These are phyloP conservation scores for Pelargonium nanum DNA, from an alignment of 345 rosid species.

Conservation along the genomic window DNA sequence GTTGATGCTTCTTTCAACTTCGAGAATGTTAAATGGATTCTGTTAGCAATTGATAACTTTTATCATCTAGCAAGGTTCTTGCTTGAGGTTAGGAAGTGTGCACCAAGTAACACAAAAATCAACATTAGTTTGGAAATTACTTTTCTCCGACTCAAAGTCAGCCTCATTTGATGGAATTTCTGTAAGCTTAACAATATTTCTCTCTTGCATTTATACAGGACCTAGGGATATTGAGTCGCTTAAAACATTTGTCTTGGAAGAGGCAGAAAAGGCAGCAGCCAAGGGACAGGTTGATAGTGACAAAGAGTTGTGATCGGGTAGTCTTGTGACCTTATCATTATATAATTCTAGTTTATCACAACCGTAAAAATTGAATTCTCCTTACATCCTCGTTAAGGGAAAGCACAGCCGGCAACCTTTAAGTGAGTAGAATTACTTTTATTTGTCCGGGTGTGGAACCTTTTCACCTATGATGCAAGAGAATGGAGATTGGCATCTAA, in stretches of 20 bases:
- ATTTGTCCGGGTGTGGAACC: no score
- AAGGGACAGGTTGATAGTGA: slow-evolving; percentile 51
- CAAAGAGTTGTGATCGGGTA: slow-evolving; percentile 42
- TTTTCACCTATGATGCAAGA: no score
- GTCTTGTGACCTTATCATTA: no score
- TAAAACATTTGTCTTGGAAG: slow-evolving; percentile 58
- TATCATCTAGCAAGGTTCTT: not conserved
- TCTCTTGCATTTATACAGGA: slow-evolving; percentile 29
- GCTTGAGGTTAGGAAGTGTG: not conserved
- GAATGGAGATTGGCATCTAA: no score
- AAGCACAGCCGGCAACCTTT: no score
- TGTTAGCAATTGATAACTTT: no score
- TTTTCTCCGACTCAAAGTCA: not conserved
- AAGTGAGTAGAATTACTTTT: no score
- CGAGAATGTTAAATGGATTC: no score
- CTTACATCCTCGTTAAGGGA: not conserved
- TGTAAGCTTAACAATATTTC: not conserved
- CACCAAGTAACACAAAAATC: not conserved
- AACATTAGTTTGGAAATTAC: not conserved
- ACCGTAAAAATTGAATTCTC: no score
- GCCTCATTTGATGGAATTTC: not conserved
- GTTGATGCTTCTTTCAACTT: no score
- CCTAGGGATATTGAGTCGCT: slow-evolving; percentile 69
- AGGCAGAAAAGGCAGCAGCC: slow-evolving; percentile 80
- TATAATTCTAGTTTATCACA: no score